Evolutionary conservation across 2,329 filamentous ascomycete species (phyloP), one percentile per base, ranked within the genome.

Genomic region (Diaporthe helianthi): DNA sequence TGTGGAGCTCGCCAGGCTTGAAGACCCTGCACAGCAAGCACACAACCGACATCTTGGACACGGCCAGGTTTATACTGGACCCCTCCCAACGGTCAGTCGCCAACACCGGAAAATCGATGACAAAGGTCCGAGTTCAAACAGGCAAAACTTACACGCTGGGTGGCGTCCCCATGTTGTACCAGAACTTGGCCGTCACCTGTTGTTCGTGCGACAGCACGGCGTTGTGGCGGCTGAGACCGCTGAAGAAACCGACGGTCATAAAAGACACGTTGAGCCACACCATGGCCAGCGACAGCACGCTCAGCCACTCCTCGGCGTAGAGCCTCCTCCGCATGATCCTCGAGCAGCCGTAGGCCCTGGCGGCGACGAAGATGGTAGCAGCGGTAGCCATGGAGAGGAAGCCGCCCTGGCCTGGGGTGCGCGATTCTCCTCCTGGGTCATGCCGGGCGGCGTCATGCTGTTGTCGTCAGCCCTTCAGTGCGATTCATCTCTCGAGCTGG

Each of bases 1-100:
- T 61, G 19, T 61, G 55, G 19, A 61, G 38, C 38, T 46, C 38
- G 12, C 55, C 55, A 17, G 55, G 55, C 38, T 61, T n/a, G 55
- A 61, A 61, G 10, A 61, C 15, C 55, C 55, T 17, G 24, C 55
- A 61, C 19, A 61, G 19, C 19, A 61, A 61, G 41, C 55, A 33
- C 41, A 61, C 55, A 22, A 61, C 41, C 24, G 55, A 61, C 55
- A 61, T 61, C 55, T 61, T 61, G 26, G 55, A 61, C 10, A 61
- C 55, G 26, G 55, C 55, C 24, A 61, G 55, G 2, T 61, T 61
- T 22, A 47, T 61, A 9, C 55, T 61, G 12, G 26, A 10, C 17
- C 9, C 12, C n/a, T n/a, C n/a, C n/a, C 4, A 26, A 5, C 7
- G 9, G 41, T 61, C 24, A 46, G 24, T 47, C 19, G 10, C 55